Base-by-base conservation (phyloP, 306 rosid genomes). In the Calophaca sinica region DNA sequence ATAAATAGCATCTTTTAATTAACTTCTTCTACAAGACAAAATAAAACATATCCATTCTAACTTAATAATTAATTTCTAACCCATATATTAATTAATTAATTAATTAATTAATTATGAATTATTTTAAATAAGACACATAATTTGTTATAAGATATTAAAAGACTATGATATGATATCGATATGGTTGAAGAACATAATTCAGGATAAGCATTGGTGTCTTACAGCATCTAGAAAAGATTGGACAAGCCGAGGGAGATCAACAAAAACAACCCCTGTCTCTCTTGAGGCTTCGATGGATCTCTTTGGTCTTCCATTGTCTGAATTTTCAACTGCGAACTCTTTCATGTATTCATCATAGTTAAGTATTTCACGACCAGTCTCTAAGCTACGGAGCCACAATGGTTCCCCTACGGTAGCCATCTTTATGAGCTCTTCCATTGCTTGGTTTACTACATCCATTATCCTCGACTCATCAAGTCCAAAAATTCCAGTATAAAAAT, bases 271-370 rank as follows among this genome's bases (percentile, higher is more conserved):
- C 2, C 90, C 90, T 0, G 84, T 89, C 20, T 96, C 96, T 80
- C 99, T 84, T 1, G 98, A 92, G 57, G 97, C 99, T 76, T 96
- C 99, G 8, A 96, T 90, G 72, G 93, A 88, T 86, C 91, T 86
- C 68, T 88, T 90, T 14, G 90, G 80, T 12, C 85, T 68, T 8
- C 8, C 73, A 38, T 2, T 72, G 74, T 74, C 52, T 0, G 88
- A 82, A 70, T 57, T 80, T 44, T 84, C 87, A 59, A 64, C 51
- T 8, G 78, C 55, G 52, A 90, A 92, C 49, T 88, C 96, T 79
- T 90, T 96, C 50, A 86, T 5, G 46, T 96, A 92, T 81, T 90
- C 97, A 33, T 96, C 99, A 29, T 96, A 96, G 75, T 96, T 92
- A 0, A 96, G 91, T 28, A 92, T 92, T 55, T 96, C 93, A 0